Evolutionary conservation across 1,139 yeast genomes (phyloP).

Genomic region (Blastobotrys raffinosifermentans): DNA sequence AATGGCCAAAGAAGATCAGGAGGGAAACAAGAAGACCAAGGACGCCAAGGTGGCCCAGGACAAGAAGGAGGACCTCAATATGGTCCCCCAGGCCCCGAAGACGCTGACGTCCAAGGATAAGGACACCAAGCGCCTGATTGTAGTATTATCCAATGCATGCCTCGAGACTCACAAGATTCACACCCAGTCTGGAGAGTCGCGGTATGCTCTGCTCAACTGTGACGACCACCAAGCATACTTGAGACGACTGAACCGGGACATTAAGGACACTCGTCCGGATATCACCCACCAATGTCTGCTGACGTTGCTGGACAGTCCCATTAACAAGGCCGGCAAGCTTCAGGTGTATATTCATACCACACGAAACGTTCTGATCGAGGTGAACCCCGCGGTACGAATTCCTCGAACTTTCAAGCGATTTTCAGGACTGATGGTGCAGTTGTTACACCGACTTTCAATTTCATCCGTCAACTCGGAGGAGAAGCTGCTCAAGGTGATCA

Average conservation of each 20-base stretch:
- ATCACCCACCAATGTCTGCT: conserved; percentile 87
- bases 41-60: background rate
- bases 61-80: conserved; percentile 18
- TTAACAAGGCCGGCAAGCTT: conserved; percentile 92
- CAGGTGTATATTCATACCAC: conserved; percentile 97
- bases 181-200: conserved; percentile 71
- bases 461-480: conserved; percentile 94
- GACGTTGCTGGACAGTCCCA: conserved; percentile 90
- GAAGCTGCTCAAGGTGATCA: conserved; percentile 84
- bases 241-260: conserved; percentile 94
- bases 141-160: conserved; percentile 91
- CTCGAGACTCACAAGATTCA: conserved; percentile 89
- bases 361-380: conserved; percentile 88
- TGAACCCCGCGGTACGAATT: conserved; percentile 92
- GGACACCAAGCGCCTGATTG: conserved; percentile 75
- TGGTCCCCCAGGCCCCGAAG: conserved; percentile 80
- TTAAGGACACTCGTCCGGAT: conserved; percentile 97
- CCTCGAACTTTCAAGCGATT: conserved; percentile 98
- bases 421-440: conserved; percentile 95
- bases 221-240: conserved; percentile 96
- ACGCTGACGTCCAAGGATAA: conserved; percentile 81
- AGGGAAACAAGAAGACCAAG: background rate
- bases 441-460: conserved; percentile 84
- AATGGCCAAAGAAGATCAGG: background rate
- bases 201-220: conserved; percentile 88